Percentiles rank a stretch among this genome's conserved stretches.
phyloP scores from a whole-genome alignment of 768 basidiomycete genomes.

The Rhizopogon vulgaris region DNA sequence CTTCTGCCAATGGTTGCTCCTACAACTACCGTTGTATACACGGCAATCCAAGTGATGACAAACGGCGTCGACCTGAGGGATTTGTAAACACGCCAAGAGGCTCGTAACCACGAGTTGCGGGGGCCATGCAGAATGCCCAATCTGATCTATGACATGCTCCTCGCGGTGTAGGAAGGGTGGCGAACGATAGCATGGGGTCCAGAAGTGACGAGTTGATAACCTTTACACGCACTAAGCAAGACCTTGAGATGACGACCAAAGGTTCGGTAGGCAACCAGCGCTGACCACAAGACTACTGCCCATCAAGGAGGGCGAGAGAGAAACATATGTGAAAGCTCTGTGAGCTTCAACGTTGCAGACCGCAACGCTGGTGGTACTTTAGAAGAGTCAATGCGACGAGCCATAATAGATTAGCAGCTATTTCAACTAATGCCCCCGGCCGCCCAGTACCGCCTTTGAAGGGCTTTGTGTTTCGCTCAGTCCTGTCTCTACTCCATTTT shows the following conservation, averaged over 20 bases:
- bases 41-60: not conserved
- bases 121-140: conserved; percentile 1
- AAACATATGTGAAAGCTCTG: not conserved
- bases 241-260: conserved; percentile 21
- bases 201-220: conserved; percentile 11
- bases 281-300: conserved; percentile 11
- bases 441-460: not conserved
- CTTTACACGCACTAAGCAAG: conserved; percentile 13
- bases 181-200: conserved; percentile 19
- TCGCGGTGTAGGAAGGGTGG: conserved; percentile 13
- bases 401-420: not conserved
- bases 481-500: no score
- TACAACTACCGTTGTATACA: not conserved
- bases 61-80: not conserved
- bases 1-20: not conserved
- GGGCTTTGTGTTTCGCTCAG: no score
- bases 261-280: conserved; percentile 20
- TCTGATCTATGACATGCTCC: not conserved
- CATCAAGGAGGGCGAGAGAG: conserved; percentile 5
- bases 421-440: not conserved
- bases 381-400: not conserved
- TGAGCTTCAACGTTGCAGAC: not conserved
- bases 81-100: conserved; percentile 6
- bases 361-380: not conserved
- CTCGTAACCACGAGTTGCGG: conserved; percentile 8